Evolutionary conservation across 257 asterid genomes (phyloP).

Genomic region (Coffea eugenioides): DNA sequence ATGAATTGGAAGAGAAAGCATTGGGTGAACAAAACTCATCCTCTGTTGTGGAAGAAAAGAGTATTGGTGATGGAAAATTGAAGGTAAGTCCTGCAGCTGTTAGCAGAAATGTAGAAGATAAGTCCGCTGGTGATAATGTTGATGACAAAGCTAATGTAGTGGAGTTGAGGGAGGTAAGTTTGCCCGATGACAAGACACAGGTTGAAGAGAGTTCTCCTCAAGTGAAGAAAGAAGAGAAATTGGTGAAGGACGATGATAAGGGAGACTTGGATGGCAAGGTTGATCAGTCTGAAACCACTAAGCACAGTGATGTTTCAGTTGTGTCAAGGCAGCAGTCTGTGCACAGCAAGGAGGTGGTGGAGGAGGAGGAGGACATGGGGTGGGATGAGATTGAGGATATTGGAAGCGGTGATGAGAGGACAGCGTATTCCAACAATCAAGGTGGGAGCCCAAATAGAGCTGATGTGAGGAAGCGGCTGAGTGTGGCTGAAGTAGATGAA

Average conservation of each 20-base stretch:
- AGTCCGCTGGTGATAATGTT: constrained; percentile 26
- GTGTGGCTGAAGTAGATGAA: constrained; percentile 61
- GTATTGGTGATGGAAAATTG: constrained; percentile 13
- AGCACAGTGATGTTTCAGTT: constrained; percentile 23
- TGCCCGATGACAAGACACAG: constrained; percentile 30
- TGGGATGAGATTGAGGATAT: constrained; percentile 91
- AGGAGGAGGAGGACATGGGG: constrained; percentile 63
- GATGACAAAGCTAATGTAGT: constrained; percentile 8
- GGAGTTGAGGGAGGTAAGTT: constrained; percentile 23
- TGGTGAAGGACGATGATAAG: constrained; percentile 34
- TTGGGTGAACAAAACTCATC: constrained; percentile 20
- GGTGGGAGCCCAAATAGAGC: constrained; percentile 37
- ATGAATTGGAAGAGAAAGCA: constrained; percentile 22
- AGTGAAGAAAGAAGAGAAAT: constrained; percentile 23
- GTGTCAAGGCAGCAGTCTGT: constrained; percentile 34
- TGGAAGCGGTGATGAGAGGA: constrained; percentile 67
- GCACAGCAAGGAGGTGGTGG: constrained; percentile 46
- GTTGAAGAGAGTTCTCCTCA: constrained; percentile 19
- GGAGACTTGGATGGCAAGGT: constrained; percentile 25
- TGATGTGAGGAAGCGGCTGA: constrained; percentile 49
- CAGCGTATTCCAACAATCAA: constrained; percentile 17
- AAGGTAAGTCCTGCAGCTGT: constrained; percentile 13
- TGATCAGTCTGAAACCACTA: constrained; percentile 25
- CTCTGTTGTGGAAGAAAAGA: constrained; percentile 21
- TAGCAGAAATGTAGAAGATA: constrained; percentile 22